Evolutionary conservation across 2,329 filamentous ascomycete species (phyloP), one percentile per base, ranked within the genome.

Genomic region (Raffaelea deltoideospora): DNA sequence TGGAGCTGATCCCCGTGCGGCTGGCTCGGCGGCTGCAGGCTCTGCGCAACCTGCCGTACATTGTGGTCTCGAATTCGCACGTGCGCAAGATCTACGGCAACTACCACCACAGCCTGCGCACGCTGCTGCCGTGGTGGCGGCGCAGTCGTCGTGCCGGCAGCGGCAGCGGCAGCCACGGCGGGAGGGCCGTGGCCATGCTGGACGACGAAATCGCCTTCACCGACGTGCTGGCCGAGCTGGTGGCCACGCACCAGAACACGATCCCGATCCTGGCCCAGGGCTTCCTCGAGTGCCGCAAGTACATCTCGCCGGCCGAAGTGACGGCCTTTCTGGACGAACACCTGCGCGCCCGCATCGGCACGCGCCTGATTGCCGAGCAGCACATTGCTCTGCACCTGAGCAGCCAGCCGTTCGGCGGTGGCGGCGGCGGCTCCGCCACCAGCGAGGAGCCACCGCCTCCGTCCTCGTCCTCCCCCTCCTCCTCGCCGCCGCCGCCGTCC

Each of bases 21-120:
- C 76, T 98, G 20, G 90, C 90, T 20, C 85, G 92, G 54, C 84
- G 90, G 39, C 93, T 98, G 45, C 83, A 94, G 55, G 85, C 86
- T 31, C 67, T 98, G 15, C 79, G 87, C 44, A 94, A 93, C 53
- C 73, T 98, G 9, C 90, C 90, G 0, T 98, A 88, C 58, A 96
- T 98, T 45, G 88, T 98, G 38, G 90, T 98, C 20, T 87, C 88
- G n/a, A 96, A 98, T 54, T 84, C 86, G 1, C 85, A 95, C 54
- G 86, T 98, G 47, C 82, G 79, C 20, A 79, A 80, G 50, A 98
- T 98, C 45, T 94, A 96, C 65, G 78, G 83, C 58, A 96, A 95
- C 59, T 98, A 98, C 57, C 67, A 93, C 31, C 87, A 95, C 58
- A 94, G 86, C 3, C 65, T 98, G 17, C 88, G 83, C 3, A 93